Evolutionary conservation across 2,329 filamentous ascomycete species (phyloP), one percentile per base, ranked within the genome.

Genomic region (Rutstroemia sp.): DNA sequence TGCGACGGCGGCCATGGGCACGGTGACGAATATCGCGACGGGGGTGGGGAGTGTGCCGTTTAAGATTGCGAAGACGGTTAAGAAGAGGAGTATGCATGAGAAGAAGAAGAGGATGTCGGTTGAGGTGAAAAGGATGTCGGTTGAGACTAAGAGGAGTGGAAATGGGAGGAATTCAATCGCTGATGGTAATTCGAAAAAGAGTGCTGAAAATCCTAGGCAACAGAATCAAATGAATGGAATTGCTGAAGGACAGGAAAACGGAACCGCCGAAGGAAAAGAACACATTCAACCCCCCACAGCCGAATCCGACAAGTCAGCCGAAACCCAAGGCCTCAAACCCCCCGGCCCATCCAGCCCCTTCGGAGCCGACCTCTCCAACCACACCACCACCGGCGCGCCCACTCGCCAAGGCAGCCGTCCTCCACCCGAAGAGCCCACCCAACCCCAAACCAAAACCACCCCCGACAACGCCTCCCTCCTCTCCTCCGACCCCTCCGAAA

Each of bases 21-120:
- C 80, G 0, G 67, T 85, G 3, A 77, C 79, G 1, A 78, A 81
- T 38, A 75, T 85, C 1, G 80, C 85, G 25, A 74, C 77, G n/a
- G 86, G 86, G 0, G 72, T 88, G 16, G 83, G 80, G 1, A 77
- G 81, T 51, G 80, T 88, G 3, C 87, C 87, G 0, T 78, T 83
- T 14, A 76, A 79, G 8, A 72, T 87, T 59, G 78, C 77, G 14
- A 83, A 80, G 69, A 79, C 76, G 9, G 75, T 81, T 1, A 80
- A 77, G 58, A 79, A 77, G 63, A 74, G 79, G 21, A 75, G 75
- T 52, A 74, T 79, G 60, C 75, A 77, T 42, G 77, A 77, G 59
- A 71, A 75, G 55, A 77, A 74, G 66, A 67, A 68, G 50, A 51
- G 50, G 46, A 69, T 63, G 57, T 62, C 62, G 21, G 66, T 63